Evolutionary conservation across 805 yeast species (phyloP), one percentile per base, ranked within the genome.

Genomic region (Cyberlindnera maclurae): DNA sequence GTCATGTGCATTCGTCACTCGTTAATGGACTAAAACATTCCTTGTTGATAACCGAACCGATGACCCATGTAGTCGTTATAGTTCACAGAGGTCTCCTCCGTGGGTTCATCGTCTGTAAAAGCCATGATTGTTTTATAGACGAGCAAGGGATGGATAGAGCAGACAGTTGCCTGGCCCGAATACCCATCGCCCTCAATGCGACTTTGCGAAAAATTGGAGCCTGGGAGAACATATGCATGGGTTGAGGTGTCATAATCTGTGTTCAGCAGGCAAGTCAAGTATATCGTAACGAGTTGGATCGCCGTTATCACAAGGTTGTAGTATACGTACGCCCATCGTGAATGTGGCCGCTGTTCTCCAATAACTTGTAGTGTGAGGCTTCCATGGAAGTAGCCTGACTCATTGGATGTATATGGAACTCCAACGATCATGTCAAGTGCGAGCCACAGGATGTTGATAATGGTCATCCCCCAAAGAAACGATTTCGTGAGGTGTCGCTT

Each of bases 331-430:
- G 37, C 42, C 47, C 22, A 36, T 28, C 42, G 53, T 37, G 52
- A 54, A 41, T 17, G 27, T 9, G 62, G 69, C 26, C 56, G 50
- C 24, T 46, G 44, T 40, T 75, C 79, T 0, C 81, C 81, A 16
- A 73, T 65, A 15, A 72, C 46, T 43, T 70, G 73, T 18, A 73
- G 36, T 3, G 65, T 49, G 15, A 65, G 41, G n/a, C 61, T 50
- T 1, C 75, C 75, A 44, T 64, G 56, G 2, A 54, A 52, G 28
- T 35, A 42, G 3, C 16, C 15, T 3, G 13, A 26, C 11, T 26
- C 18, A 7, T 12, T 12, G 9, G 33, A 40, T 3, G 32, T 18
- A 9, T 40, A 35, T 1, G 52, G 51, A 16, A 62, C 49, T 7
- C 65, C 60, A 10, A 59, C 57, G 2, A 62, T 20, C n/a, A 69